Evolutionary conservation across 2,329 filamentous ascomycete species (phyloP).

Genomic region (Penicillium sp.): DNA sequence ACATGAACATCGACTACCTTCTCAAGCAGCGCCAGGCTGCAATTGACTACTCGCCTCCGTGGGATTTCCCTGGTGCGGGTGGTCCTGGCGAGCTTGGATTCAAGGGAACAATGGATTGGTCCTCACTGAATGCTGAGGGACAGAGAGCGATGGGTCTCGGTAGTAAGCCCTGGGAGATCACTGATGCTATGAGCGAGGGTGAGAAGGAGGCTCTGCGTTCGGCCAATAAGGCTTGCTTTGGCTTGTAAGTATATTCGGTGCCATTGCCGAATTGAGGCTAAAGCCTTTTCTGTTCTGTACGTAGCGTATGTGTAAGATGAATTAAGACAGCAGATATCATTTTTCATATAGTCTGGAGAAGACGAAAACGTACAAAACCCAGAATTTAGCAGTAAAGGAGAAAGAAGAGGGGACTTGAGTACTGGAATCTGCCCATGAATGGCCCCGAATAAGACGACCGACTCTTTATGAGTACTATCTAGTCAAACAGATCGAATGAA

Average conservation of each 20-base stretch:
- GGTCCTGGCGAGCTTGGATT: conserved; percentile 47
- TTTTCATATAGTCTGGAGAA: no score
- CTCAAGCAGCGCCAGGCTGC: conserved; percentile 72
- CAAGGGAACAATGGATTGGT: conserved; percentile 42
- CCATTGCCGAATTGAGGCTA: neutral
- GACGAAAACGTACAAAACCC: no score
- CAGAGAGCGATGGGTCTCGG: conserved; percentile 59
- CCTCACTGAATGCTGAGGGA: conserved; percentile 48
- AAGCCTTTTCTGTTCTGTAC: neutral
- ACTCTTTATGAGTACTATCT: no score
- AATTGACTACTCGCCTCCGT: conserved; percentile 64
- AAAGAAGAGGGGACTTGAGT: no score
- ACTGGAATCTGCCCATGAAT: no score
- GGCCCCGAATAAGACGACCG: no score
- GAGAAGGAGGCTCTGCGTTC: conserved; percentile 54
- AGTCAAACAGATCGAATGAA: no score
- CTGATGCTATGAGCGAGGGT: conserved; percentile 50
- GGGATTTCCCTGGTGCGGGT: conserved; percentile 67
- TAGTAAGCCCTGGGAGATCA: conserved; percentile 52
- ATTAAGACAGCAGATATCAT: no score
- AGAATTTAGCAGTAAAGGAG: no score
- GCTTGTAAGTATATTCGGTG: conserved; percentile 11
- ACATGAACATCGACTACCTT: conserved; percentile 71
- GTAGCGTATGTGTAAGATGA: neutral
- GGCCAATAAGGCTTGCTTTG: conserved; percentile 60